Conservation (phyloP, 768 basidiomycete genomes). For the Russula emetica region DNA sequence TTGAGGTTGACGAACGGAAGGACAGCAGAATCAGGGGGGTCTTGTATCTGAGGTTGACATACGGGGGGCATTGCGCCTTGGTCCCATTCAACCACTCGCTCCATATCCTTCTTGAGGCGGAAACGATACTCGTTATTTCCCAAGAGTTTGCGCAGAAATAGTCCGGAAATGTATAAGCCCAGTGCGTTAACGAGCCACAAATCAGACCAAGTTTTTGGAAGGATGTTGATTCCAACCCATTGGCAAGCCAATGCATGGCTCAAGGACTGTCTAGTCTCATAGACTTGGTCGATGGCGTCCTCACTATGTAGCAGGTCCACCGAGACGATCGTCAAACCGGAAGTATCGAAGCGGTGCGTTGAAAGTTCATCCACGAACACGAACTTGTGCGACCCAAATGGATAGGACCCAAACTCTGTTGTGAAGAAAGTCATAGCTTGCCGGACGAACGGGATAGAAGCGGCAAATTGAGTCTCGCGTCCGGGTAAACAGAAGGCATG, state of each 20-base stretch:
- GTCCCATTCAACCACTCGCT: conserved; percentile 84
- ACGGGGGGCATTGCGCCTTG: conserved; percentile 87
- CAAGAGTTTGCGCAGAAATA: conserved; percentile 80
- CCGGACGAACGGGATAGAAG: conserved; percentile 73
- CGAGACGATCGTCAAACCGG: conserved; percentile 75
- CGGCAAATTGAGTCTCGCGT: conserved; percentile 63
- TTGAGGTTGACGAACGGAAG: conserved; percentile 93
- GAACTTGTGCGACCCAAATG: conserved; percentile 90
- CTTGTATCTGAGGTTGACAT: conserved; percentile 80
- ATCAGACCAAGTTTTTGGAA: conserved; percentile 89
- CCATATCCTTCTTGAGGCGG: conserved; percentile 93
- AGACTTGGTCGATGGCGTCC: conserved; percentile 87
- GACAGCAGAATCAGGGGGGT: conserved; percentile 76
- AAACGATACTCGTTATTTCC: conserved; percentile 98
- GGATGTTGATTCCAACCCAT: conserved; percentile 96
- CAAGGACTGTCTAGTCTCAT: conserved; percentile 83
- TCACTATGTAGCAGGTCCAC: conserved; percentile 83
- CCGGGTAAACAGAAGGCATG: conserved; percentile 93
- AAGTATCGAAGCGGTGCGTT: conserved; percentile 74
- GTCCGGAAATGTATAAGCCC: conserved; percentile 82
- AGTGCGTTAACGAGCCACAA: conserved; percentile 96
- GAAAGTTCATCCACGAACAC: conserved; percentile 91
- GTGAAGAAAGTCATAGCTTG: conserved; percentile 90
- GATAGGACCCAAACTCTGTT: conserved; percentile 91
- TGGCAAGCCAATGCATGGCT: conserved; percentile 89